Conservation (phyloP, 306 rosid genomes). For the Prinsepia uniflora region DNA sequence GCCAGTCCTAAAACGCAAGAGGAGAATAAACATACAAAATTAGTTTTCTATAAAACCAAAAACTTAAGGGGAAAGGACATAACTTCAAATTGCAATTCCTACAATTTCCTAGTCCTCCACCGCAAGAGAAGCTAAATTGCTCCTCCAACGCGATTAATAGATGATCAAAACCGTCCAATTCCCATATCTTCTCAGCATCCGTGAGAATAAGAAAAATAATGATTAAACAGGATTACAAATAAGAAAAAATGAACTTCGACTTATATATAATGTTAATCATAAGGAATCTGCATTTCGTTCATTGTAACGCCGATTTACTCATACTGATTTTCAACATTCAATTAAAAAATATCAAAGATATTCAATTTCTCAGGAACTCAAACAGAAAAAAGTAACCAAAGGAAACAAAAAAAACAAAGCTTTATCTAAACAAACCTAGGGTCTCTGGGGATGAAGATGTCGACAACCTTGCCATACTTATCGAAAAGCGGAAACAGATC, state of each 20-base stretch:
- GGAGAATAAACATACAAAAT: not conserved
- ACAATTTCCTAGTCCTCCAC: slow-evolving; percentile 12
- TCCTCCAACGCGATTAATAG: not conserved
- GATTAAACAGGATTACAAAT: not conserved
- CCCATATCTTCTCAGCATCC: slow-evolving; percentile 14
- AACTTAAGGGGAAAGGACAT: not conserved
- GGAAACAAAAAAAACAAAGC: not conserved
- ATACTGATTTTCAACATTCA: not conserved
- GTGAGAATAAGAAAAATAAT: not conserved
- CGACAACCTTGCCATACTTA: slow-evolving; percentile 87
- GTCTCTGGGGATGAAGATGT: slow-evolving; percentile 87
- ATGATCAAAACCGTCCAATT: slow-evolving; percentile 4
- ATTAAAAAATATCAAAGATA: not conserved
- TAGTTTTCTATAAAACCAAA: not conserved
- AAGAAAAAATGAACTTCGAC: not conserved
- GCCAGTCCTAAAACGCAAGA: slow-evolving; percentile 51
- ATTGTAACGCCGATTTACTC: not conserved
- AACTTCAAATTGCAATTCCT: slow-evolving; percentile 7
- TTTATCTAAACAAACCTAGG: slow-evolving; percentile 45
- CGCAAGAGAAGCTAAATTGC: not conserved
- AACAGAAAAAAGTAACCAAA: not conserved
- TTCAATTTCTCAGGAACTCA: slow-evolving; percentile 1
- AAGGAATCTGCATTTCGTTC: not conserved
- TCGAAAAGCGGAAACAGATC: slow-evolving; percentile 84
- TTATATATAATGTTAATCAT: not conserved